Evolutionary conservation across 73 alveolate species (phyloP).

Genomic region (Blepharisma japonicum): DNA sequence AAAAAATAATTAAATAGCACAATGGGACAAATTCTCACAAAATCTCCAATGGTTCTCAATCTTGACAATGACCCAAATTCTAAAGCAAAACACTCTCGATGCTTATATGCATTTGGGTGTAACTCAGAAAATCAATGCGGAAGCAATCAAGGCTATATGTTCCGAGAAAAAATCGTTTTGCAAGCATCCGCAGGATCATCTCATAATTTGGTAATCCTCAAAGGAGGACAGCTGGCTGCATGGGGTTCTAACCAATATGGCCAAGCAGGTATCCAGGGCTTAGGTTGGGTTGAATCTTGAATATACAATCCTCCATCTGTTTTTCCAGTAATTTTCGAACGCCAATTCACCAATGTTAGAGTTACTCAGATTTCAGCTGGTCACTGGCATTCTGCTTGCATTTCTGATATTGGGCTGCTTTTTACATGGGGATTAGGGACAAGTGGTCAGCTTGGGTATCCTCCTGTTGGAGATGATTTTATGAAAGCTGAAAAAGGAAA

Average conservation of each 20-base stretch:
- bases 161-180: background rate
- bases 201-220: background rate
- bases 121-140: constrained; percentile 1
- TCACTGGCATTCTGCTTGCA: background rate
- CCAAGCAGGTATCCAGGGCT: background rate
- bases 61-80: background rate
- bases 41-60: too few species aligned
- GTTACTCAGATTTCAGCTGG: background rate
- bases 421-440: constrained; percentile 22
- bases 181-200: background rate
- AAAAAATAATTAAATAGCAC: too few species aligned
- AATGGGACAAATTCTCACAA: too few species aligned
- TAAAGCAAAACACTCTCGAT: constrained; percentile 7
- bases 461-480: background rate
- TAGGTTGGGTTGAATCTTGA: background rate
- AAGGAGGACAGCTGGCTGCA: background rate
- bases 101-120: background rate
- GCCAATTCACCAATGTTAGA: background rate
- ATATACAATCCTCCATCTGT: background rate
- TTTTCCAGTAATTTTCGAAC: background rate
- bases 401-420: background rate
- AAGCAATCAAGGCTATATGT: background rate
- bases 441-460: background rate
- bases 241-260: constrained; percentile 9
- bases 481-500: background rate